Evolutionary conservation across 2,329 filamentous ascomycete species (phyloP), one percentile per base, ranked within the genome.

Genomic region (Hirsutella rhossiliensis): DNA sequence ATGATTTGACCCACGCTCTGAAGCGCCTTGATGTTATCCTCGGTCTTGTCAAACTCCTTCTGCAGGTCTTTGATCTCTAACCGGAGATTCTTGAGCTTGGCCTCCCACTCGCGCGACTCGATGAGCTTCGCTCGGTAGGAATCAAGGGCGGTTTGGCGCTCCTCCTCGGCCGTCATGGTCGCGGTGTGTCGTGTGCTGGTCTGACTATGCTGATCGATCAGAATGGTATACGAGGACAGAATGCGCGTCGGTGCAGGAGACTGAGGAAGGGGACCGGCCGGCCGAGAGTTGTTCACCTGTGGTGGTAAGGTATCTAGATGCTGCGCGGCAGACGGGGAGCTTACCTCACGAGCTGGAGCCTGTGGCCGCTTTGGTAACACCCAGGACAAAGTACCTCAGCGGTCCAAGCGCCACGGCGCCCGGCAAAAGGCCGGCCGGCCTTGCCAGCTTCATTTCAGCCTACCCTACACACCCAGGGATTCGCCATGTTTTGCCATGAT

Each of bases 1-100:
- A 98, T 97, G 66, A 98, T 98, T 71, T 98, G 92, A 42, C 92
- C 92, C 44, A 98, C 92, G 65, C 92, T 97, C 72, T 98, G 92
- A 59, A 98, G 72, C 53, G 92, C 92, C 74, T 98, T 98, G 75
- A 98, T 97, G 71, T 97, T 97, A 54, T 98, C 94, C 64, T 98
- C 92, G 43, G 92, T 97, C 54, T 90, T 81, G 64, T 98, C 90
- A 60, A 89, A 98, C 57, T 97, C 89, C 61, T 85, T 88, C 63
- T 95, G 87, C 44, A 97, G 69, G 47, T 84, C 87, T 72, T 97
- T 98, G 66, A 98, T 96, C 55, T 96, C 92, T 67, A 95, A 72
- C 50, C 92, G 86, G 56, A 98, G 72, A 43, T 83, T 79, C 73
- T 97, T 98, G 49, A 98, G 78, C 75, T 97, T 98, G 43, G 90